A percentile compares a stretch with the other conserved stretches of the same genome.
Conservation (phyloP, 176 grass and related monocot species). For the Oryza glaberrima region DNA sequence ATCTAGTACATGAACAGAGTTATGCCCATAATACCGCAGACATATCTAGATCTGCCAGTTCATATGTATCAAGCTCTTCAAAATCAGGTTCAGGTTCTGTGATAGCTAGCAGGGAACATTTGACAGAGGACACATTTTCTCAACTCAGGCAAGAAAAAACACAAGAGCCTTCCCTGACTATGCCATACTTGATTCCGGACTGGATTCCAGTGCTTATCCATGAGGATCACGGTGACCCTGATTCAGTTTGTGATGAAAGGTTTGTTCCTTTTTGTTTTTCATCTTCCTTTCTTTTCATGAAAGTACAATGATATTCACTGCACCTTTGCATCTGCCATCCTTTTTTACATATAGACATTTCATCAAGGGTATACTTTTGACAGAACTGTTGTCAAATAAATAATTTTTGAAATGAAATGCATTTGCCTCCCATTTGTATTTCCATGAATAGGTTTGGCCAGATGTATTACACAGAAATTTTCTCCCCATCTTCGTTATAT, state of each 20-base stretch:
- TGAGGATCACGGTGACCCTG: conserved; percentile 59
- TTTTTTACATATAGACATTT: conserved; percentile 10
- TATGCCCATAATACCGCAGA: conserved; percentile 46
- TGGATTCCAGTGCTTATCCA: conserved; percentile 74
- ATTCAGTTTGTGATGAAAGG: conserved; percentile 88
- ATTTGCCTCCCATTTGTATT: conserved; percentile 18
- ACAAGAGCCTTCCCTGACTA: conserved; percentile 71
- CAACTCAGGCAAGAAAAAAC: conserved; percentile 59
- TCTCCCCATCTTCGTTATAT: neutral
- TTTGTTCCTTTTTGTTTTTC: conserved; percentile 45
- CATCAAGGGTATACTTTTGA: neutral
- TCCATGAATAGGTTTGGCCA: conserved; percentile 22
- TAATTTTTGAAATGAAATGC: conserved; percentile 22
- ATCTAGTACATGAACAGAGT: conserved; percentile 41
- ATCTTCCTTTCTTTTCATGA: conserved; percentile 17
- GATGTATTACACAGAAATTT: conserved; percentile 11
- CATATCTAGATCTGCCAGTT: conserved; percentile 45
- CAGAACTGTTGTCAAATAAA: conserved; percentile 9
- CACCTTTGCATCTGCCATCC: neutral
- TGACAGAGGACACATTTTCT: conserved; percentile 33
- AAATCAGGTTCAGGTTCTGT: conserved; percentile 53
- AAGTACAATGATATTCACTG: neutral
- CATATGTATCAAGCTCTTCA: conserved; percentile 36
- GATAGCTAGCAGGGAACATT: conserved; percentile 31
- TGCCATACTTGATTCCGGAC: conserved; percentile 77